Evolutionary conservation across 345 rosid species (phyloP).

Genomic region (Linum lewisii): DNA sequence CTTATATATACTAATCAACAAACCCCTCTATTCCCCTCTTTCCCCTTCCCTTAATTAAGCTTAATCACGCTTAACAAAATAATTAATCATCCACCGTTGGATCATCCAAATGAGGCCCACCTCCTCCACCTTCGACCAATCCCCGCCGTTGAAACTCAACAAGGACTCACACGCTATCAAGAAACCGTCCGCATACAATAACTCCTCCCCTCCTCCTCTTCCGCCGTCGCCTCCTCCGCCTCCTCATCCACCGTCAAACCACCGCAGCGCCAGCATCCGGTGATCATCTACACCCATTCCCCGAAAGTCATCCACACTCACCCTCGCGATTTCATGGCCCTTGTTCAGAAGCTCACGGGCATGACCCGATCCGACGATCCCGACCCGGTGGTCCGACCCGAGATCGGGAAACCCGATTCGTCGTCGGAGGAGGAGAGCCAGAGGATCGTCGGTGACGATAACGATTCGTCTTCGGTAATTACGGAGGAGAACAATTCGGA

Average conservation of each 20-base stretch:
- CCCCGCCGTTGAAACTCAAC: slow-evolving; percentile 31
- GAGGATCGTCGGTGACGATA: slow-evolving; percentile 20
- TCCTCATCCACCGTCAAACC: slow-evolving; percentile 21
- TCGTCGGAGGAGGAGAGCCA: slow-evolving; percentile 9
- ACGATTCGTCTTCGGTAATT: slow-evolving; percentile 61
- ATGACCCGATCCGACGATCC: slow-evolving; percentile 38
- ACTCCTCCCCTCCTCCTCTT: slow-evolving; percentile 22
- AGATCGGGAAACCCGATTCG: too few relatives aligned
- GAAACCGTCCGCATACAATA: slow-evolving; percentile 17
- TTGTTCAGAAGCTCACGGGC: slow-evolving; percentile 90
- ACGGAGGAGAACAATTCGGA: slow-evolving; percentile 44
- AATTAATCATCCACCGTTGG: too few relatives aligned
- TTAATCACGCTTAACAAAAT: too few relatives aligned
- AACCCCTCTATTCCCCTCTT: too few relatives aligned
- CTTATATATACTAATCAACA: too few relatives aligned
- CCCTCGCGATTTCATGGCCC: slow-evolving; percentile 78
- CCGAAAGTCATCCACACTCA: slow-evolving; percentile 84
- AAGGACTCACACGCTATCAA: slow-evolving; percentile 50
- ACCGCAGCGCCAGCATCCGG: slow-evolving; percentile 58
- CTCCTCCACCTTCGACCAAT: background rate
- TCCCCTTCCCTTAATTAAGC: too few relatives aligned
- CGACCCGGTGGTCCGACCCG: slow-evolving; percentile 1
- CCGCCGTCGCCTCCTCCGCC: slow-evolving; percentile 18
- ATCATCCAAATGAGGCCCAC: too few relatives aligned
- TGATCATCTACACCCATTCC: slow-evolving; percentile 87